Base-by-base conservation (phyloP, 2,329 filamentous ascomycete genomes). In the Colletotrichum brevisporum region DNA sequence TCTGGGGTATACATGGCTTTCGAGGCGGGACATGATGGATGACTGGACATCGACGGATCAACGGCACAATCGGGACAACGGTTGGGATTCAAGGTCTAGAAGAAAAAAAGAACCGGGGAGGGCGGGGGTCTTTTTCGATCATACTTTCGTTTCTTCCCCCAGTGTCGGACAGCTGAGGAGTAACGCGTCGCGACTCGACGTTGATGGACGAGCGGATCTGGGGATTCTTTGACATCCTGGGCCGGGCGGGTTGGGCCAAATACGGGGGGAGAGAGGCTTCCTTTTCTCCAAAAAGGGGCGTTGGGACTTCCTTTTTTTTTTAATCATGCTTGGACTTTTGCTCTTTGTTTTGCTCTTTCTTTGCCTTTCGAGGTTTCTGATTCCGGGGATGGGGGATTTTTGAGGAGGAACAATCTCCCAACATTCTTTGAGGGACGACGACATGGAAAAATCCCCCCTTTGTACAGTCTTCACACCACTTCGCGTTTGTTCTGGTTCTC, bases 21-120 rank as follows among this genome's bases (percentile, higher is more conserved):
- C 55, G 9, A 39, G 53, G 27, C 62, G 24, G 24, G 31, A 61
- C 10, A 67, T 53, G 63, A 70, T 67, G 56, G 67, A 67, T 70
- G 56, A 70, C 56, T 70, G 67, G 56, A 67, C 63, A 60, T 66
- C 66, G 61, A 66, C n/a, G 66, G 66, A 55, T 65, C 24, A 64
- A 69, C 66, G 66, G 66, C 50, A 66, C 66, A 55, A 36, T 45
- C 53, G 63, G 67, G 63, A 15, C 12, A 47, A 24, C 36, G 66
- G 52, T 58, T 64, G 41, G 53, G 53, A 45, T 57, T 27, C 43
- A 54, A 27, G 57, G 12, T 48, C 31, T 63, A 55, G 60, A 63
- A 50, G 56, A 55, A 54, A 56, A 26, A 2, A 45, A 41, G 3
- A 18, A 27, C 50, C 31, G 31, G 31, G 27, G 8, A 9, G 27